phyloP scores from a whole-genome alignment of 345 rosid species.

The Bruguiera sexangula region DNA sequence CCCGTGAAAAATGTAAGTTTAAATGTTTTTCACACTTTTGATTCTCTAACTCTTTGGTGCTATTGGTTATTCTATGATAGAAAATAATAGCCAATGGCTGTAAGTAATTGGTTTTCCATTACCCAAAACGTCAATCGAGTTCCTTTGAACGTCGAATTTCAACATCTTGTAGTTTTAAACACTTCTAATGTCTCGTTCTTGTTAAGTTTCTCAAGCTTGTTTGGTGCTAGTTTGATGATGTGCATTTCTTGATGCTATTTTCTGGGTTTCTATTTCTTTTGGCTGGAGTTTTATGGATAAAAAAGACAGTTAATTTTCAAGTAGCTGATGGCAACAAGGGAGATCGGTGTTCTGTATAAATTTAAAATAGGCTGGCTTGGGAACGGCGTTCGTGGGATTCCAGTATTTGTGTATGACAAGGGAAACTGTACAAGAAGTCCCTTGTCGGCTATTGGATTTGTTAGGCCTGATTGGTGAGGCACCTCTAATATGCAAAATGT shows the following conservation, averaged over 20 bases:
- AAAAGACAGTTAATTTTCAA: not conserved
- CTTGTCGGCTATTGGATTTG: slow-evolving; percentile 3
- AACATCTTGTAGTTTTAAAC: too few relatives aligned
- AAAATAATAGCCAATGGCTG: not conserved
- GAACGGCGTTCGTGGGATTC: slow-evolving; percentile 21
- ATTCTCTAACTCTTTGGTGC: slow-evolving; percentile 2
- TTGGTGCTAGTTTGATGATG: not conserved
- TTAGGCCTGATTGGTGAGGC: not conserved
- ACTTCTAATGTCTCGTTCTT: not conserved
- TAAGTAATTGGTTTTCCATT: not conserved
- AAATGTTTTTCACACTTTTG: not conserved
- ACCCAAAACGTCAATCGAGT: too few relatives aligned
- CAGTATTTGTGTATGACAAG: slow-evolving; percentile 21
- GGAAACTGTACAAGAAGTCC: slow-evolving; percentile 13
- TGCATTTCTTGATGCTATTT: not conserved
- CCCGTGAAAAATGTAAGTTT: slow-evolving; percentile 68
- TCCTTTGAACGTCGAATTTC: too few relatives aligned
- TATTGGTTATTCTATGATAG: not conserved
- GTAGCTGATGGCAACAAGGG: slow-evolving; percentile 2
- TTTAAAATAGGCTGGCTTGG: slow-evolving; percentile 9
- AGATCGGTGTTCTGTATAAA: slow-evolving; percentile 9
- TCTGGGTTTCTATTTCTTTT: not conserved
- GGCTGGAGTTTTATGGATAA: too few relatives aligned
- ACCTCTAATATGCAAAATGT: not conserved
- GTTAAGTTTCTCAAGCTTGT: not conserved